Evolutionary conservation across 2,329 filamentous ascomycete genomes (phyloP).

Genomic region (Ophiostoma triangulosporum): DNA sequence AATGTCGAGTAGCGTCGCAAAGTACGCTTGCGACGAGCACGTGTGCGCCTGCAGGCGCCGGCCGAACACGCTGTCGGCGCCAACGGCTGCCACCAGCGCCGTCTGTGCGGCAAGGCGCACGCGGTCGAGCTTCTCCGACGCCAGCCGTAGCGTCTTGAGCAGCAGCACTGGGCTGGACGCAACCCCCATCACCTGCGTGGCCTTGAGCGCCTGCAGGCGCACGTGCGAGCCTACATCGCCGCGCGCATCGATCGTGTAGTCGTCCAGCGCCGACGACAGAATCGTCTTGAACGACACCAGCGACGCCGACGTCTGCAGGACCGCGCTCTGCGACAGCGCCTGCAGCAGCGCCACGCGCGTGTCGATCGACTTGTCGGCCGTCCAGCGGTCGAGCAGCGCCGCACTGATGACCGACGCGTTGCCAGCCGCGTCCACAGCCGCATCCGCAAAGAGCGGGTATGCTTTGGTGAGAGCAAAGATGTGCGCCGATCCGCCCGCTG

Average conservation of each 20-base stretch:
- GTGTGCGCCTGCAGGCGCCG: constrained; percentile 25
- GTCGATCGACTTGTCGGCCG: constrained; percentile 33
- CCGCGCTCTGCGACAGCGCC: constrained; percentile 34
- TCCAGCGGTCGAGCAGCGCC: constrained; percentile 40
- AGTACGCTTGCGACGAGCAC: constrained; percentile 49
- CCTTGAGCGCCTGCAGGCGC: constrained; percentile 65
- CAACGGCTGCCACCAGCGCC: constrained; percentile 30
- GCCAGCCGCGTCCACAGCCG: constrained; percentile 6
- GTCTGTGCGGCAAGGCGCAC: constrained; percentile 56
- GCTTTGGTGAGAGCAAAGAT: constrained; percentile 40
- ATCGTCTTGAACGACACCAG: constrained; percentile 28
- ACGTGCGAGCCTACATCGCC: constrained; percentile 86
- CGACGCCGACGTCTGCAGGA: constrained; percentile 19
- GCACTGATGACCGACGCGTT: constrained; percentile 16
- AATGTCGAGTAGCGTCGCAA: constrained; percentile 38
- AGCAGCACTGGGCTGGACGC: constrained; percentile 26
- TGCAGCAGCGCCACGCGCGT: constrained; percentile 41
- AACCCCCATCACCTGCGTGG: constrained; percentile 46
- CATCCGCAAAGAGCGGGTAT: constrained; percentile 24
- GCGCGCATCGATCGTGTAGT: constrained; percentile 80
- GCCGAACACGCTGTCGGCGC: neutral
- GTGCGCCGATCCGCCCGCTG: constrained; percentile 32
- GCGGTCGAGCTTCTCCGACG: constrained; percentile 81
- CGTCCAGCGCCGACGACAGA: constrained; percentile 52
- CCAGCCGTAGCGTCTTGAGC: constrained; percentile 48